Base-by-base conservation (phyloP, 768 basidiomycete genomes). In the Kwoniella sp. region DNA sequence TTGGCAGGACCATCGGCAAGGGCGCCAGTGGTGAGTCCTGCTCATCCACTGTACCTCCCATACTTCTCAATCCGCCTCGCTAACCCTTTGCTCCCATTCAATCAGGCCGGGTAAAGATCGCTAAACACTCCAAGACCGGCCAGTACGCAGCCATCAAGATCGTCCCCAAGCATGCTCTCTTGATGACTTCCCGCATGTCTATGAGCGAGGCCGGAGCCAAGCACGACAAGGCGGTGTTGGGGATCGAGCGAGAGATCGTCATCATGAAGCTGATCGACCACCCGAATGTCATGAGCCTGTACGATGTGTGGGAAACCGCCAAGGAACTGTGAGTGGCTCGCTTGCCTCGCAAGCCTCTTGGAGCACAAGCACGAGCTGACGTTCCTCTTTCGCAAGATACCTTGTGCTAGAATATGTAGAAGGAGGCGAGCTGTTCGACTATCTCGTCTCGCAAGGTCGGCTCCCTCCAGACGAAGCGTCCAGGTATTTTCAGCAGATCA, bases 191-290 rank as follows among this genome's bases (percentile, higher is more conserved):
- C 31, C 82, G 88, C 39, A 80, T 56, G 58, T 62, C 61, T 20
- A 58, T 63, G 27, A 36, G 55, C 7, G 62, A 65, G 37, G 62
- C 63, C 10, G 67, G 61, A 12, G 57, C 62, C 4, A 68, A 69
- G 42, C 57, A 59, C 19, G 63, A 65, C 23, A 61, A 65, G 43
- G 61, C 68, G 26, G 59, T 75, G n/a, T 50, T 92, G 40, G 86
- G 88, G 3, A 86, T 96, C 54, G 90, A 95, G 72, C 79, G 89
- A 58, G 92, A 98, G 74, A 93, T 98, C 56, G 89, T 88, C 50
- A 91, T 96, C 84, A 93, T 98, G 92, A 98, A 96, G 74, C 85
- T 96, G 63, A 91, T 98, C 84, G 88, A 92, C 67, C 92, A 98
- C 70, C 92, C 90, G 1, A 95, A 95, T 75, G 89, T 98, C 64